Conservation (phyloP, 129 eudicot species). For the Deinandra increscens region DNA sequence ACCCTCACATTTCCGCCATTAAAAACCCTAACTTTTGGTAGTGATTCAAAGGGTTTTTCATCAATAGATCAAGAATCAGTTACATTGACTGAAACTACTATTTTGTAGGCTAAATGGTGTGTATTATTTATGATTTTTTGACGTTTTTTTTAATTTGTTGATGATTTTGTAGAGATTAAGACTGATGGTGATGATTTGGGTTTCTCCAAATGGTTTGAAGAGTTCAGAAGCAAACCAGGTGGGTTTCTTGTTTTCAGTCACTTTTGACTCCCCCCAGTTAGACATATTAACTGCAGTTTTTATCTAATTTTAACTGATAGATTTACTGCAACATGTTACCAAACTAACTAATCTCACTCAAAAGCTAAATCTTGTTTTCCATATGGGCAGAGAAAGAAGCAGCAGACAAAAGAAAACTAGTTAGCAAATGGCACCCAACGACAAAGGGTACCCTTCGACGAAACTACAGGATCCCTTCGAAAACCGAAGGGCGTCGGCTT, state of each 20-base stretch:
- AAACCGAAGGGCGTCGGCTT: constrained; percentile 46
- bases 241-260: constrained; percentile 17
- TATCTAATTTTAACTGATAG: too few species aligned
- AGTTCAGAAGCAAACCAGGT: constrained; percentile 80
- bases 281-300: background rate
- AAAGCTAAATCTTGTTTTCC: constrained; percentile 5
- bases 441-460: constrained; percentile 94
- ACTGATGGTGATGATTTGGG: constrained; percentile 77
- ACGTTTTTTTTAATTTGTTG: constrained; percentile 11
- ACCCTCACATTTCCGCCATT: background rate
- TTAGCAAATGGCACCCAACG: constrained; percentile 98
- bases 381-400: constrained; percentile 71
- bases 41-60: background rate
- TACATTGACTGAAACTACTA: background rate
- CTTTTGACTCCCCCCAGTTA: too few species aligned
- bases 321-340: background rate
- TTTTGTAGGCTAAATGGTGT: background rate
- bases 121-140: background rate
- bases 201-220: constrained; percentile 79
- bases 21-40: background rate
- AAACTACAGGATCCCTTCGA: constrained; percentile 32
- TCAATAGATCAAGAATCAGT: background rate
- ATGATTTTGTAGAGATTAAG: constrained; percentile 44
- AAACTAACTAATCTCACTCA: background rate
- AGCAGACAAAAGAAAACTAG: constrained; percentile 66